These are phyloP conservation scores for Didymella arachidicola DNA, from an alignment of 2,329 filamentous ascomycete genomes.

Conservation along the genomic window DNA sequence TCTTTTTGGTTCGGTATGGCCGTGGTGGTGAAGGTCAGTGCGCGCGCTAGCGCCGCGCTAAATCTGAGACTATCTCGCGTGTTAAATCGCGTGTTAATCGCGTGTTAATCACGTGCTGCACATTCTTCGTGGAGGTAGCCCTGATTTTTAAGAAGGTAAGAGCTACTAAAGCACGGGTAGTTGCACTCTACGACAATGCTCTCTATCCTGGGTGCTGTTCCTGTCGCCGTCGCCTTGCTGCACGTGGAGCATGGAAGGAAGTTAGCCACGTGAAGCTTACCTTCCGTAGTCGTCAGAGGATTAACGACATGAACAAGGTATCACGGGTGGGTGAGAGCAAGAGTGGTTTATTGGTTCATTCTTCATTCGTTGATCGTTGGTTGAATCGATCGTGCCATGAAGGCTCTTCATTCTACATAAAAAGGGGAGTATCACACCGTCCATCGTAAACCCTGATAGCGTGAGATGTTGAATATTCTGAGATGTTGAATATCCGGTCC, in stretches of 20 bases:
- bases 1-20: background rate
- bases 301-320: too few species aligned
- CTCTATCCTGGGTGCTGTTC: too few species aligned
- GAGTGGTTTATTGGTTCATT: background rate
- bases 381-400: conserved; percentile 23
- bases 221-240: too few species aligned
- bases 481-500: conserved; percentile 40
- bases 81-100: too few species aligned
- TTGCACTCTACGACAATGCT: too few species aligned
- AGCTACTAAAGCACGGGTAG: too few species aligned
- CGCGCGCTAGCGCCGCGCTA: background rate
- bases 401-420: conserved; percentile 19
- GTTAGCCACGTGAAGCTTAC: too few species aligned
- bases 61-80: too few species aligned
- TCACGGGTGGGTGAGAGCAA: background rate
- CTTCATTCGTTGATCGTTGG: conserved; percentile 21
- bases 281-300: too few species aligned
- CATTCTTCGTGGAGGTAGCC: too few species aligned
- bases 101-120: background rate
- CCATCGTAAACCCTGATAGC: conserved; percentile 21
- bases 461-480: conserved; percentile 41
- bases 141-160: too few species aligned
- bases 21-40: background rate
- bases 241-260: too few species aligned
- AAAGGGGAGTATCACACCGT: conserved; percentile 23